Base-by-base conservation (phyloP, 441 rosid genomes). In the Croton setiger region DNA sequence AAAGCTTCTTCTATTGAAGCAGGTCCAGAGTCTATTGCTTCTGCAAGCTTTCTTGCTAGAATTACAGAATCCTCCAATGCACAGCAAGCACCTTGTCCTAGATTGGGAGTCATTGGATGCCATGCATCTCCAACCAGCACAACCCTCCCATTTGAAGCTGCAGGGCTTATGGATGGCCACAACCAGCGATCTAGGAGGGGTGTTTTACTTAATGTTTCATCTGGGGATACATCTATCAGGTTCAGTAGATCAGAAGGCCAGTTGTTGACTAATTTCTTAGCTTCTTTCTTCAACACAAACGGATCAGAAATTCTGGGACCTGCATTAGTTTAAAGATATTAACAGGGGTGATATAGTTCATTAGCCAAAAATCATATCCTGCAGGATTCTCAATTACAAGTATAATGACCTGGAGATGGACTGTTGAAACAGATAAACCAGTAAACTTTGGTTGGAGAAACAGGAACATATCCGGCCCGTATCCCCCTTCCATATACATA, bases 51-150 rank as follows among this genome's bases (percentile, higher is more conserved):
- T 70, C 76, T 81, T n/a, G 91, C 81, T 20, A 86, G 79, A 54
- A 85, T 79, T n/a, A 90, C 77, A 0, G 93, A 69, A 72, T 86
- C 91, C 80, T 87, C 93, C 75, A 91, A 76, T 2, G 97, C 99
- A 72, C 97, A 92, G 23, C 94, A 87, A 62, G 84, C 91, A 1
- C 91, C 93, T 81, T 87, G 91, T 33, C 93, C 91, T 0, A 90
- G 88, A 75, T 88, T 88, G 0, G 99, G 98, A 47, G 98, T 94
- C 98, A 94, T 92, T 15, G 96, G 99, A 67, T 94, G 97, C 96
- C 97, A 94, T 5, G 98, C 98, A 71, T 94, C 93, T 63, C 94
- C 97, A 2, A 85, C 96, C 11, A 88, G 80, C 55, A 92, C 97
- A 3, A 88, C 82, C 48, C 72, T 64, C 4, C 94, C 91, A 35